Base-by-base conservation (phyloP, 352 stramenopile genomes). In the Globisporangium okanoganense region DNA sequence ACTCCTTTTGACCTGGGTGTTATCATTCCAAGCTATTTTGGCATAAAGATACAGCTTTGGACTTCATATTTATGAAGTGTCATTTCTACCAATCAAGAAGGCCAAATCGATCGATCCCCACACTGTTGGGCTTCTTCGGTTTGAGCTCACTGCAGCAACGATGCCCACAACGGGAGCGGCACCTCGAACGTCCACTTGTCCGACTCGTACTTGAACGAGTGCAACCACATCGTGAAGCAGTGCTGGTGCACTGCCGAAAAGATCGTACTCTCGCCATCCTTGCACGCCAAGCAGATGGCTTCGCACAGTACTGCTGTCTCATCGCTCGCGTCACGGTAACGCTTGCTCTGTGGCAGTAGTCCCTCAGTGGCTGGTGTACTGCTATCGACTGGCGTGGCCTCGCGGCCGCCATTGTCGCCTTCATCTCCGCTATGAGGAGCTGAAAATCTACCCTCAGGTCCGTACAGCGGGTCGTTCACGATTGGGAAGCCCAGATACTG, bases 401-500 rank as follows among this genome's bases (percentile, higher is more conserved):
- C 38, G 20, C 27, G 13, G n/a, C 2, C 20, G 4, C 24, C 13
- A 51, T 47, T 41, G 20, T 16, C 25, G 22, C 18, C 27, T 40
- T 40, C 27, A 36, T 43, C 13, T 7, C n/a, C 36, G 14, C 44
- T 20, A 18, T 20, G n/a, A 47, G 10, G 0, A 25, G 22, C 14
- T 33, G 13, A 5, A n/a, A 22, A 2, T 22, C n/a, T 65, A 40
- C 47, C 22, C 9, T 44, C n/a, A 25, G 64, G 45, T 29, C 93
- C 95, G 69, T 98, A 98, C 57, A 94, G 87, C n/a, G 94, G 89
- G 65, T 98, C 94, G 65, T 98, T 98, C 18, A 82, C 91, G 67
- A 98, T 98, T 0, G 95, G 90, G 61, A 86, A 86, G 5, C 76
- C 80, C 22, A 94, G 49, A 53, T 86, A 73, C 62, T 98, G 87